These are phyloP conservation scores for Hymenoscyphus occultus DNA, from an alignment of 2,329 filamentous ascomycete genomes.

Conservation along the genomic window DNA sequence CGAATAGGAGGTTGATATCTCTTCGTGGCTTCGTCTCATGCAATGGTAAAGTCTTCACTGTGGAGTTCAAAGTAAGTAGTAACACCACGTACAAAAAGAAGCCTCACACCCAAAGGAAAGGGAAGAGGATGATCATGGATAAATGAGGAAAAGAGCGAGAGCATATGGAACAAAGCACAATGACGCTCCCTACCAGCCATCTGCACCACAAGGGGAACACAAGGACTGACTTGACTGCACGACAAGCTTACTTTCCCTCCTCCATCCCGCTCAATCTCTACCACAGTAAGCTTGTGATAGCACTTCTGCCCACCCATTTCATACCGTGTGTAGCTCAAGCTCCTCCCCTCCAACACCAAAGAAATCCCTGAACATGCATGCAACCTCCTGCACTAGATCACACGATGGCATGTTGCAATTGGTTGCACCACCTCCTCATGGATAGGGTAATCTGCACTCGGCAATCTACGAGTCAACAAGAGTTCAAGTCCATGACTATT, in stretches of 20 bases:
- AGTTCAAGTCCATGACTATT: neutral
- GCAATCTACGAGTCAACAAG: neutral
- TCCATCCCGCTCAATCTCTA: neutral
- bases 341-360: neutral
- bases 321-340: neutral
- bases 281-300: neutral
- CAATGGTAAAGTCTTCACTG: neutral
- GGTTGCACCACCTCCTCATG: neutral
- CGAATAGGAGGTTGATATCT: neutral
- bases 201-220: neutral
- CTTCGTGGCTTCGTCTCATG: neutral
- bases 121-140: neutral
- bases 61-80: neutral
- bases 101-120: neutral
- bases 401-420: neutral
- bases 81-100: neutral
- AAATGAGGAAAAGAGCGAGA: neutral
- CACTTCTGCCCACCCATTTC: neutral
- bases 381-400: neutral
- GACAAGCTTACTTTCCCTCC: neutral
- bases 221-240: neutral
- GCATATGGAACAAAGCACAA: conserved; percentile 5
- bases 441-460: neutral
- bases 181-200: conserved; percentile 1
- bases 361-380: too few relatives aligned